Evolutionary conservation across 2,329 filamentous ascomycete genomes (phyloP), one percentile per base, ranked within the genome.

Genomic region (Juglanconis sp.): DNA sequence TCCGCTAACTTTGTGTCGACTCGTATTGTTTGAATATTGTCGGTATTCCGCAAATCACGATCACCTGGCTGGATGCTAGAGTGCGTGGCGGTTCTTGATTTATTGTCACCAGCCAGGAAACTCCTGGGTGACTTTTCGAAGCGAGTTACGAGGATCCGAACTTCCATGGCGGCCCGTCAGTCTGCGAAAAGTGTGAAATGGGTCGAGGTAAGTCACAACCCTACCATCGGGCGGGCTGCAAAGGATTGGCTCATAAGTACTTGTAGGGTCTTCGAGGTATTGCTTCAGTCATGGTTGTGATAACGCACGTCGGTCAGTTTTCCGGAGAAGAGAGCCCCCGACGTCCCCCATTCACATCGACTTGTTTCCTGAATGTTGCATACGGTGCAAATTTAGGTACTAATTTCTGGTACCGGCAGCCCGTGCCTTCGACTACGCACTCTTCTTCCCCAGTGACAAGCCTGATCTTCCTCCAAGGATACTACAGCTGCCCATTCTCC

Each of bases 271-370:
- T 83, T 24, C 76, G 80, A 63, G 80, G 81, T 62, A 74, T 83
- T 42, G 80, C 80, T 24, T 83, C 80, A 10, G 79, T 80, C 66
- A 74, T 81, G 61, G 81, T 83, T 52, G 76, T 83, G 51, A 69
- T 79, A 61, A 83, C 81, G 60, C 81, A 83, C 67, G 71, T 83
- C 38, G 74, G 38, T 42, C 38, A 42, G 38, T 42, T 13, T 42
- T 8, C 10, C 9, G 5, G 4, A 42, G 38, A 42, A 13, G n/a
- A 11, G 5, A 6, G 4, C 6, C 38, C 5, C 38, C n/a, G 10
- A 13, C 10, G 10, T 11, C 11, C 38, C 11, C 11, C 38, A 2
- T 42, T 7, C n/a, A 4, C 38, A 4, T 10, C 38, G 38, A 10
- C 5, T 42, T 42, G 38, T 13, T 24, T 24, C 24, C 24, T 24